These are phyloP conservation scores for Xylariaceae sp. DNA, from an alignment of 2,329 filamentous ascomycete species.

Conservation along the genomic window DNA sequence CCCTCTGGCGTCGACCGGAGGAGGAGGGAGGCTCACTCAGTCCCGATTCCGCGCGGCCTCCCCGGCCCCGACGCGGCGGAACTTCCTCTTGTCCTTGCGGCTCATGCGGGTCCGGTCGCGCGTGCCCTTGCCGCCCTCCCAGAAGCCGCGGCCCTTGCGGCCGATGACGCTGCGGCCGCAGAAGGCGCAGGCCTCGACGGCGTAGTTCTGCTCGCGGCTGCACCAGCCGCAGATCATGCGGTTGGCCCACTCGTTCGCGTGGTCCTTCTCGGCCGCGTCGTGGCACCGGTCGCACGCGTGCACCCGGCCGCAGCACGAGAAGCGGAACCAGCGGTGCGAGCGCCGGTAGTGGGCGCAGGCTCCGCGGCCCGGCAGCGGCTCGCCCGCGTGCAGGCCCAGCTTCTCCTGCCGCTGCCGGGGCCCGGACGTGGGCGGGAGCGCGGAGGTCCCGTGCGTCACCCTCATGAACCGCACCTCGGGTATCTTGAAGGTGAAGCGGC, in stretches of 20 bases:
- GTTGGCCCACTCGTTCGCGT: conserved; percentile 73
- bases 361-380: conserved; percentile 45
- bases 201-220: conserved; percentile 73
- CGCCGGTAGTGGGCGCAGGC: conserved; percentile 51
- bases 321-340: conserved; percentile 58
- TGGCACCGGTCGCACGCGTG: conserved; percentile 67
- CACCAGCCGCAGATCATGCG: conserved; percentile 78
- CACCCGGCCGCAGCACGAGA: conserved; percentile 53
- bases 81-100: conserved; percentile 68
- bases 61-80: conserved; percentile 49
- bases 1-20: not conserved
- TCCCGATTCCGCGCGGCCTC: conserved; percentile 29
- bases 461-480: conserved; percentile 71
- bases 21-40: conserved; percentile 6
- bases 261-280: conserved; percentile 60
- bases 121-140: conserved; percentile 83
- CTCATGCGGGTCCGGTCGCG: conserved; percentile 64
- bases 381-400: conserved; percentile 49
- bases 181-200: conserved; percentile 65
- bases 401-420: conserved; percentile 43
- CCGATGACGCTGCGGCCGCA: conserved; percentile 66
- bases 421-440: conserved; percentile 31
- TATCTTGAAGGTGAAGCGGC: conserved; percentile 71
- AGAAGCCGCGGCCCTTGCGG: conserved; percentile 62
- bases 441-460: conserved; percentile 52